A percentile compares a stretch with the other conserved stretches of the same genome.
Evolutionary conservation across 202 grass and related monocot species (phyloP).

Genomic region (Digitaria exilis): DNA sequence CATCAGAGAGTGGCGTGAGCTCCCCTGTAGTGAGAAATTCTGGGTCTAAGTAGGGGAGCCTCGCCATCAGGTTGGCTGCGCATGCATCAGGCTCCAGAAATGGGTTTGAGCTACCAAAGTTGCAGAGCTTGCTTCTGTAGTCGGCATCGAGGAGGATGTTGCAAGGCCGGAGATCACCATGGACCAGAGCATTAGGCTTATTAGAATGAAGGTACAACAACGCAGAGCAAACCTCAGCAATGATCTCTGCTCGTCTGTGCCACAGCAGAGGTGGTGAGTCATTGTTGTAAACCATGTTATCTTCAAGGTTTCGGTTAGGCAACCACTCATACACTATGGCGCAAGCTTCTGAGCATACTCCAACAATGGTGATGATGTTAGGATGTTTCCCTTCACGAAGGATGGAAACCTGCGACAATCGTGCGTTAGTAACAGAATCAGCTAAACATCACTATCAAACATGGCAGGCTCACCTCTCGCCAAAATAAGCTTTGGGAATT

Average conservation of each 20-base stretch:
- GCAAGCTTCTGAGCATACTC: conserved; percentile 31
- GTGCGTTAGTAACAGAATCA: conserved; percentile 14
- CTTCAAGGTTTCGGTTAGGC: conserved; percentile 35
- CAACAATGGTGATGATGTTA: conserved; percentile 30
- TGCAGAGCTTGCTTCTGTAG: conserved; percentile 42
- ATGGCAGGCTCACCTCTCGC: conserved; percentile 33
- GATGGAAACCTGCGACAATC: conserved; percentile 33
- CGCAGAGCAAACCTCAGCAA: conserved; percentile 31
- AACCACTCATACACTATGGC: conserved; percentile 37
- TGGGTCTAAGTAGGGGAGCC: conserved; percentile 43
- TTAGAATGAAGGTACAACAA: conserved; percentile 40
- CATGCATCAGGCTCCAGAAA: neutral
- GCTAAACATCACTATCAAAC: neutral
- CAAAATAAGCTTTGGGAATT: conserved; percentile 28
- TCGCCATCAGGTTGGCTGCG: conserved; percentile 17
- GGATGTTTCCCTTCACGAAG: conserved; percentile 40
- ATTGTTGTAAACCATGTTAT: conserved; percentile 3
- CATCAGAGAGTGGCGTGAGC: conserved; percentile 35
- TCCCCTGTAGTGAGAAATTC: conserved; percentile 41
- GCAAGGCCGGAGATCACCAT: conserved; percentile 49
- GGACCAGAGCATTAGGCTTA: conserved; percentile 46
- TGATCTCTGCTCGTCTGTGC: conserved; percentile 37
- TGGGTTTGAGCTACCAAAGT: conserved; percentile 26
- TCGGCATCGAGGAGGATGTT: conserved; percentile 47
- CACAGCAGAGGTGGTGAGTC: conserved; percentile 19